Evolutionary conservation across 2,329 filamentous ascomycete species (phyloP).

Genomic region (Xylaria hypoxylon): DNA sequence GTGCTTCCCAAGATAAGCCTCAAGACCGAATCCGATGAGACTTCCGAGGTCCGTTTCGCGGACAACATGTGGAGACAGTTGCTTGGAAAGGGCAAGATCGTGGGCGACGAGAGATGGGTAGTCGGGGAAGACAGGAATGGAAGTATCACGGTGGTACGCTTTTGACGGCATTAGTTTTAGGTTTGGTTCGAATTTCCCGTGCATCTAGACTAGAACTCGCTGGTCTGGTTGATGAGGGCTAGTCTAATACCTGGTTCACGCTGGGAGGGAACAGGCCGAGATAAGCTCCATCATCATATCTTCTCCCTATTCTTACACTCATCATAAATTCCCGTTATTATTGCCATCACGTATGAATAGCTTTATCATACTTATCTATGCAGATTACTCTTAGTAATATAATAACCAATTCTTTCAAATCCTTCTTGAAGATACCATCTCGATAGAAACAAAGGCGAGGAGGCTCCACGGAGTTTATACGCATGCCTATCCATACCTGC

Average conservation of each 20-base stretch:
- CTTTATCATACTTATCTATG: background rate
- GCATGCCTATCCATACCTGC: background rate
- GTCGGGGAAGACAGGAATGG: constrained; percentile 66
- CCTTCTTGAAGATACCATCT: too few relatives aligned
- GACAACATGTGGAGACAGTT: constrained; percentile 62
- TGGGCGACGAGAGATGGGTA: constrained; percentile 71
- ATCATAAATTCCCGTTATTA: background rate
- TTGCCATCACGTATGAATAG: background rate
- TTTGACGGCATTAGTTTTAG: constrained; percentile 51
- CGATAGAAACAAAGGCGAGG: too few relatives aligned
- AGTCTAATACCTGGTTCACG: background rate
- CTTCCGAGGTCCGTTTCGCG: constrained; percentile 55
- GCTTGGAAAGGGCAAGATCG: constrained; percentile 64
- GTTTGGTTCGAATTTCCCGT: background rate
- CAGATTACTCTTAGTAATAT: background rate
- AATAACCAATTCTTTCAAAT: too few relatives aligned
- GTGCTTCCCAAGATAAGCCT: constrained; percentile 56
- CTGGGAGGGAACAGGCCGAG: background rate
- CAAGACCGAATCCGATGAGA: constrained; percentile 39
- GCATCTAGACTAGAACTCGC: constrained; percentile 35
- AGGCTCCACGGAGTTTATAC: background rate
- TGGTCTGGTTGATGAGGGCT: background rate
- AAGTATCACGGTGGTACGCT: constrained; percentile 65
- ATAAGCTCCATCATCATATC: background rate
- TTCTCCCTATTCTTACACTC: background rate